These are phyloP conservation scores for Fusarium sacchari DNA, from an alignment of 2,329 filamentous ascomycete genomes.

Conservation along the genomic window DNA sequence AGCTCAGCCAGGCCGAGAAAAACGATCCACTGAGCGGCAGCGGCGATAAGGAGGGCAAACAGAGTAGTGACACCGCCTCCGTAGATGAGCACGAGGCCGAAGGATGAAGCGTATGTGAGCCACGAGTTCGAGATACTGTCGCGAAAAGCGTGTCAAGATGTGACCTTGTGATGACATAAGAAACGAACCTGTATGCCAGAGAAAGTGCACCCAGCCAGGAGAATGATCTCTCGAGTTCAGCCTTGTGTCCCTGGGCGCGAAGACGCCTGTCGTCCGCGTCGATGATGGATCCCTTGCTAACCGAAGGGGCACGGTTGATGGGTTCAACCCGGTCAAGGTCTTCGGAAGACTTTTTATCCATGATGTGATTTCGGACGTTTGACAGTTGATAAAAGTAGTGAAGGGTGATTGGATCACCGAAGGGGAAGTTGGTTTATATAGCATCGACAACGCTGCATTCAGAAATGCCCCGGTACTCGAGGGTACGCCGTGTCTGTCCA, in stretches of 20 bases:
- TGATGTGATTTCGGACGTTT: too few relatives aligned
- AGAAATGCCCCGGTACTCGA: too few relatives aligned
- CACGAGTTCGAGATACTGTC: background rate
- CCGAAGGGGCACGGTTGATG: too few relatives aligned
- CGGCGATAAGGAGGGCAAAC: background rate
- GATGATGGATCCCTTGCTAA: background rate
- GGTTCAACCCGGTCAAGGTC: too few relatives aligned
- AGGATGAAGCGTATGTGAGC: background rate
- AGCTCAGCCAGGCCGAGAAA: background rate
- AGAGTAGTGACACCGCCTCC: background rate
- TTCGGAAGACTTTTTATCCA: too few relatives aligned
- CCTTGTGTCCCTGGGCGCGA: background rate
- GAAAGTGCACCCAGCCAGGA: background rate
- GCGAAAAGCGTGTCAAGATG: too few relatives aligned
- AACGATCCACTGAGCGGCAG: background rate
- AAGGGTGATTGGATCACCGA: fast-evolving
- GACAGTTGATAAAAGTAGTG: too few relatives aligned
- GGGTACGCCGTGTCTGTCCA: too few relatives aligned
- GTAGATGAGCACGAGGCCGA: background rate
- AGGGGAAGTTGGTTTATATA: too few relatives aligned
- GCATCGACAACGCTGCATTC: too few relatives aligned
- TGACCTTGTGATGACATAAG: fast-evolving
- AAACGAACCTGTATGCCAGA: background rate
- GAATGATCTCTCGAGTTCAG: background rate
- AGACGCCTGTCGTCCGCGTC: background rate